Conservation (phyloP, 192 early-diverging fungal species). For the Coemansia sp. region DNA sequence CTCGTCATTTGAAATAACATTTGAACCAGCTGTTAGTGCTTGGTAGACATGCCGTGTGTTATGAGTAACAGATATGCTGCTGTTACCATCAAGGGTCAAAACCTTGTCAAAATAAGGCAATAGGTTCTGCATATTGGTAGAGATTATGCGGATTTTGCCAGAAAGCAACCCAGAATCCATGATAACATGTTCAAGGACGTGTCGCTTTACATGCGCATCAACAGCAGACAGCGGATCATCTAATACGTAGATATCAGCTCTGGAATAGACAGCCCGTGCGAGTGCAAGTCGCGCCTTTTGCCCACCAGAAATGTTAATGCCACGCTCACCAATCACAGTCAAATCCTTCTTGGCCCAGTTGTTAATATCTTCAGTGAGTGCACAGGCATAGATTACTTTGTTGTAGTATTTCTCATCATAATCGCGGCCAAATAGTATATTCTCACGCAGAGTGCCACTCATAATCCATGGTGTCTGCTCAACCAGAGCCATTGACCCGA, state of each 20-base stretch:
- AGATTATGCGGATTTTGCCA: slow-evolving; percentile 67
- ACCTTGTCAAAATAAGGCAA: slow-evolving; percentile 73
- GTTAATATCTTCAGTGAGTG: slow-evolving; percentile 56
- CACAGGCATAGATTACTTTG: slow-evolving; percentile 59
- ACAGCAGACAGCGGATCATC: slow-evolving; percentile 88
- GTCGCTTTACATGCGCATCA: slow-evolving; percentile 66
- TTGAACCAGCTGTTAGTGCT: no score
- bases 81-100: slow-evolving; percentile 67
- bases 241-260: slow-evolving; percentile 50
- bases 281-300: slow-evolving; percentile 16
- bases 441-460: slow-evolving; percentile 15
- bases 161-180: slow-evolving; percentile 15
- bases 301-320: slow-evolving; percentile 27
- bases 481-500: slow-evolving; percentile 70
- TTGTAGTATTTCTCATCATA: slow-evolving; percentile 37
- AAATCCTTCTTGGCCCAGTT: slow-evolving; percentile 50
- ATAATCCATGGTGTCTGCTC: slow-evolving; percentile 78
- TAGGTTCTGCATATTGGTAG: slow-evolving; percentile 76
- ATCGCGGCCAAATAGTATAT: slow-evolving; percentile 17
- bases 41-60: slow-evolving; percentile 11
- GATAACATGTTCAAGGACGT: slow-evolving; percentile 53
- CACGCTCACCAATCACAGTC: slow-evolving; percentile 41
- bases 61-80: neutral
- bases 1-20: no score
- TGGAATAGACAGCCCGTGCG: slow-evolving; percentile 19